Evolutionary conservation across 2,329 filamentous ascomycete genomes (phyloP), one percentile per base, ranked within the genome.

Genomic region (Ascochyta fabae): DNA sequence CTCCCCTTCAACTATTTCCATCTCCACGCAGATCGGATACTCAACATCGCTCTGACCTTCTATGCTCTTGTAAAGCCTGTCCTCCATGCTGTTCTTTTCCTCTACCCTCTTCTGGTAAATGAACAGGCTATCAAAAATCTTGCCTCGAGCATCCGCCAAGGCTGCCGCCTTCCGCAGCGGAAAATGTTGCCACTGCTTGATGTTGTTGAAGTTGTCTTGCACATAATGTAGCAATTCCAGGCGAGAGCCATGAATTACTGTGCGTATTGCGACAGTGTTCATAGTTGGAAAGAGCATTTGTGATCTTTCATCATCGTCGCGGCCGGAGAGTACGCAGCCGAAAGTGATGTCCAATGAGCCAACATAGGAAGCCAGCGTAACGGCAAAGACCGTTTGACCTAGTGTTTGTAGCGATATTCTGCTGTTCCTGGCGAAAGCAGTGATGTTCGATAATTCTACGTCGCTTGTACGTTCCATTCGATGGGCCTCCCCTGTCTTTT

Each of bases 241-340:
- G 0, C 84, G 77, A 0, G 82, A 86, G 1, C 91, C 91, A 64
- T 95, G 89, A 2, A 96, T 72, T 3, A 93, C 81, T 1, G 84
- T 84, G 10, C 92, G 83, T 7, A 96, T 80, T 0, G 89, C 85
- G 0, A 96, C 87, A 0, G 93, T 96, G 68, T 96, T 97, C 90
- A 97, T 96, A 0, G 90, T 91, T 0, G 93, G 94, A 66, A 96
- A 97, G 69, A 93, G 81, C 12, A 94, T 75, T 24, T 84, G 74
- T 39, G 89, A 84, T 0, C 86, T 84, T 15, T 84, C 83, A 41
- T 90, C 87, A 9, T 86, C 86, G 53, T 95, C 91, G n/a, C 94
- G 84, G 15, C 94, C 93, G 0, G 92, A 92, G 12, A 96, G 80
- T 1, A 97, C 88, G 0, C 91, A 85, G 0, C 94, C 94, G 68